These are phyloP conservation scores for Gossypium lobatum DNA, from an alignment of 441 rosid species.

Conservation along the genomic window DNA sequence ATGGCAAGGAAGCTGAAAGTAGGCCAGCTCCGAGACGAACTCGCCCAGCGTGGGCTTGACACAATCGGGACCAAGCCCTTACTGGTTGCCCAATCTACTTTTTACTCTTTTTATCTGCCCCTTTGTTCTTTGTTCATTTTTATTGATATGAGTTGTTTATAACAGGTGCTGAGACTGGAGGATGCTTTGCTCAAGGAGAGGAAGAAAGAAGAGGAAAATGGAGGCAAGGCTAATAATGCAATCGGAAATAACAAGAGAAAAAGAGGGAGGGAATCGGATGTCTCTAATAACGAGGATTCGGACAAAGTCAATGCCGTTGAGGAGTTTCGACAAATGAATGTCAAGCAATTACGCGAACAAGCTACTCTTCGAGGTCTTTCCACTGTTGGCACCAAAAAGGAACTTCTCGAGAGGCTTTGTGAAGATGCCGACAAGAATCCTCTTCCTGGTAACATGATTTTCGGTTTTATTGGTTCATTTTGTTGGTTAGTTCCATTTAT, in stretches of 20 bases:
- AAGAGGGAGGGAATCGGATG: constrained; percentile 35
- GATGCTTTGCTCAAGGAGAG: constrained; percentile 33
- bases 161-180: constrained; percentile 41
- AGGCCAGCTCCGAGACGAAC: not conserved
- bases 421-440: constrained; percentile 14
- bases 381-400: constrained; percentile 44
- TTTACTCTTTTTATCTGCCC: not conserved
- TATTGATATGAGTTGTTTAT: not conserved
- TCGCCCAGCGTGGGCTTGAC: constrained; percentile 37
- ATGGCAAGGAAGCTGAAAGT: constrained; percentile 10
- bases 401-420: constrained; percentile 43
- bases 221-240: not conserved
- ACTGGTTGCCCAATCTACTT: constrained; percentile 24
- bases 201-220: constrained; percentile 17
- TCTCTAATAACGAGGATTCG: constrained; percentile 7
- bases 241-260: constrained; percentile 17
- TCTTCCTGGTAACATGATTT: not conserved
- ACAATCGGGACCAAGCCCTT: constrained; percentile 37
- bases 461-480: not conserved
- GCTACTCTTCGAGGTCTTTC: constrained; percentile 37
- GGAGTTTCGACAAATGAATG: constrained; percentile 33
- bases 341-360: constrained; percentile 53
- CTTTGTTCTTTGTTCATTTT: not conserved
- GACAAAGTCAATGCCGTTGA: constrained; percentile 34
- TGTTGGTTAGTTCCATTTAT: not conserved